These are phyloP conservation scores for Trematosphaeria pertusa DNA, from an alignment of 2,329 filamentous ascomycete genomes.

Conservation along the genomic window DNA sequence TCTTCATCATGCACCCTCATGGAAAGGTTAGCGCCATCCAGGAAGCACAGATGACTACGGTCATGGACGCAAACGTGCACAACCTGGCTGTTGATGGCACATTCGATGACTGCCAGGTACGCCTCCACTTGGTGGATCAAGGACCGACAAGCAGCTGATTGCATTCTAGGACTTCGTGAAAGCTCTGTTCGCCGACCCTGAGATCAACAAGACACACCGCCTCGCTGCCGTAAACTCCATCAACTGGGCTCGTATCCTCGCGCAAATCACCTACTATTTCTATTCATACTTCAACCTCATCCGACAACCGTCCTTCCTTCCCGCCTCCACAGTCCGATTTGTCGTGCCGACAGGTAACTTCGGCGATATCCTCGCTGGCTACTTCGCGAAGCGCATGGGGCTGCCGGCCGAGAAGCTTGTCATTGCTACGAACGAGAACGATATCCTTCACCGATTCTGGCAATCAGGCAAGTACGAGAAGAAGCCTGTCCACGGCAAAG, in stretches of 20 bases:
- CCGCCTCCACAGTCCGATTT: constrained; percentile 73
- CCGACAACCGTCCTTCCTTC: constrained; percentile 64
- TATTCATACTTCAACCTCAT: constrained; percentile 87
- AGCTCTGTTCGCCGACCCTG: constrained; percentile 83
- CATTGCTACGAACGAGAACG: constrained; percentile 96
- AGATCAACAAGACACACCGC: constrained; percentile 81
- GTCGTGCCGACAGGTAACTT: constrained; percentile 97
- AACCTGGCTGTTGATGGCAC: constrained; percentile 89
- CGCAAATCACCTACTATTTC: constrained; percentile 98
- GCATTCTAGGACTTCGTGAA: constrained; percentile 83
- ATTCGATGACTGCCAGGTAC: constrained; percentile 92
- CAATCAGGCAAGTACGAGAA: constrained; percentile 90
- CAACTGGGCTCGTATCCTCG: constrained; percentile 93
- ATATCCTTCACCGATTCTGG: constrained; percentile 96
- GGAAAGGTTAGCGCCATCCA: constrained; percentile 91
- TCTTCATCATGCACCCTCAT: constrained; percentile 93
- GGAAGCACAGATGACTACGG: constrained; percentile 96
- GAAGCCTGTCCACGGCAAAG: constrained; percentile 66
- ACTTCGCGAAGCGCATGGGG: constrained; percentile 90
- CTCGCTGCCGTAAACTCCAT: constrained; percentile 96
- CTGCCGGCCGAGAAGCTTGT: constrained; percentile 87
- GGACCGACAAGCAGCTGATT: constrained; percentile 27
- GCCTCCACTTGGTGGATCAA: background rate
- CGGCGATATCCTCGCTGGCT: constrained; percentile 90
- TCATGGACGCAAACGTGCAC: constrained; percentile 88